Evolutionary conservation across 495 filamentous ascomycete species (phyloP).

Genomic region (Barbatosphaeria neglecta): DNA sequence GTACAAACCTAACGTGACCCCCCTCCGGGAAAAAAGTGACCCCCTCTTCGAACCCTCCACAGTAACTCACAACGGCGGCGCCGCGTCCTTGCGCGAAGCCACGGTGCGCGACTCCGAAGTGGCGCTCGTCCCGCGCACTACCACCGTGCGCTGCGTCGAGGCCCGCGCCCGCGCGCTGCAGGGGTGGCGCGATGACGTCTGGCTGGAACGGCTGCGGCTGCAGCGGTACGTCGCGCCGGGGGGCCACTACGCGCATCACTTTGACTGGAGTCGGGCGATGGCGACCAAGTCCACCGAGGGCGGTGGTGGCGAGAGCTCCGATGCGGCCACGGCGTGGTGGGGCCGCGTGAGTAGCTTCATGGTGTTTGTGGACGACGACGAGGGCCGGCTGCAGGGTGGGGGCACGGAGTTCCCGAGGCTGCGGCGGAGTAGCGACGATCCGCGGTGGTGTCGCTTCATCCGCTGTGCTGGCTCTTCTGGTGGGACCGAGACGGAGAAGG

Average conservation of each 20-base stretch:
- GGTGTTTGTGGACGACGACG: constrained; percentile 28
- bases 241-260: constrained; percentile 33
- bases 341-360: constrained; percentile 36
- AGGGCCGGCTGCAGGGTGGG: constrained; percentile 21
- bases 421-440: constrained; percentile 9
- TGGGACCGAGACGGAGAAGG: not conserved
- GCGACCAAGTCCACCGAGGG: too few species aligned
- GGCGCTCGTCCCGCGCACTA: constrained; percentile 30
- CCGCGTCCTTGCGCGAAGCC: constrained; percentile 15
- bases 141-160: constrained; percentile 31
- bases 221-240: constrained; percentile 25
- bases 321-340: constrained; percentile 27
- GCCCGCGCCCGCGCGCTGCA: constrained; percentile 27
- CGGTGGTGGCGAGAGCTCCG: too few species aligned
- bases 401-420: constrained; percentile 34
- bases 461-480: constrained; percentile 24
- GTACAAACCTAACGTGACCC: not conserved
- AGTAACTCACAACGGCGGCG: constrained; percentile 27
- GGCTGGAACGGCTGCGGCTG: constrained; percentile 30
- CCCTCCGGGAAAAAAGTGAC: constrained; percentile 14
- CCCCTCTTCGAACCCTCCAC: constrained; percentile 31
- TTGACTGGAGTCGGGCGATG: constrained; percentile 31
- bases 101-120: constrained; percentile 35
- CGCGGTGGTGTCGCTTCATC: constrained; percentile 32
- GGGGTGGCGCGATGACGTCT: constrained; percentile 33